Evolutionary conservation across 1,284 basidiomycete genomes (phyloP).

Genomic region (Omphalotus olearius): DNA sequence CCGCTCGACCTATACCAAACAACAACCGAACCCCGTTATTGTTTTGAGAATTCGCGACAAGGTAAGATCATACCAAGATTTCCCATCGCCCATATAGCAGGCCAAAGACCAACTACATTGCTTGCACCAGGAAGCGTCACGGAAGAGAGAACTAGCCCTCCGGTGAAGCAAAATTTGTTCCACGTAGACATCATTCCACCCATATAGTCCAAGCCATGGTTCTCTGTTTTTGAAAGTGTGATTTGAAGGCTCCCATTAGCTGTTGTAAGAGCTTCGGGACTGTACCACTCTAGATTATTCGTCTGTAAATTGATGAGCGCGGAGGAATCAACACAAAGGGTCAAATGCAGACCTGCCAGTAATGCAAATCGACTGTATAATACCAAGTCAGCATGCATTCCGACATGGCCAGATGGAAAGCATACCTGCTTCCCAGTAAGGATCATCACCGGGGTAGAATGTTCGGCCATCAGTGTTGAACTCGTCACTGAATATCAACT

Average conservation of each 20-base stretch:
- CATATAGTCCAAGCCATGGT: conserved; percentile 48
- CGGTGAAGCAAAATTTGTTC: conserved; percentile 69
- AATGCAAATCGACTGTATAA: conserved; percentile 44
- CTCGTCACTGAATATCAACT: conserved; percentile 69
- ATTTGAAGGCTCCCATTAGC: conserved; percentile 49
- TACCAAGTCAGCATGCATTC: not conserved
- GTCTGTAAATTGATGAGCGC: conserved; percentile 27
- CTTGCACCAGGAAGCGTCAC: conserved; percentile 63
- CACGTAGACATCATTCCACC: conserved; percentile 36
- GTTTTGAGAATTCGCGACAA: not conserved
- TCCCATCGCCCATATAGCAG: conserved; percentile 67
- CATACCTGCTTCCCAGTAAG: conserved; percentile 68
- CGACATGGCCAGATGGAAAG: conserved; percentile 64
- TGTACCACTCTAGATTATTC: conserved; percentile 63
- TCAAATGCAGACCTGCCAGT: conserved; percentile 36
- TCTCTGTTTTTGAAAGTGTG: conserved; percentile 41
- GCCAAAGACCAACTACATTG: conserved; percentile 59
- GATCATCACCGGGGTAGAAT: conserved; percentile 62
- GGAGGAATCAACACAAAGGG: not conserved
- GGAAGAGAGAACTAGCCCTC: conserved; percentile 52
- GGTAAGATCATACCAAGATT: conserved; percentile 36
- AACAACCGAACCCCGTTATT: not conserved
- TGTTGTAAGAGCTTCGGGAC: conserved; percentile 54
- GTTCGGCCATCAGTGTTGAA: conserved; percentile 71
- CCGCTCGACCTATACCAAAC: conserved; percentile 28